These are phyloP conservation scores for Cladosporium sp. DNA, from an alignment of 2,329 filamentous ascomycete genomes.

Conservation along the genomic window DNA sequence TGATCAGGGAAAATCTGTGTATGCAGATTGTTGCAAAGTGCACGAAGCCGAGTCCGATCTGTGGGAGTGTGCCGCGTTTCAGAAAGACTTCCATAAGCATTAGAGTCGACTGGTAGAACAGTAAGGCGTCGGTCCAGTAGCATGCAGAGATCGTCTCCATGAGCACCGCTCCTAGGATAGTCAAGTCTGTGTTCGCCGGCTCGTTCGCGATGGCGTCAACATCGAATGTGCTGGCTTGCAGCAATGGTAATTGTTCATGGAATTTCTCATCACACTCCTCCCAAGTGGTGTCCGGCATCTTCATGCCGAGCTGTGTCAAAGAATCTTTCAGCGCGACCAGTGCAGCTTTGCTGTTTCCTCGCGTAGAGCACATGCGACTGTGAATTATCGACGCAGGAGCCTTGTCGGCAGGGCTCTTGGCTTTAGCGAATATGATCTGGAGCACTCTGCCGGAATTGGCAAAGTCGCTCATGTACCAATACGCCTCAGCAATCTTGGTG, in stretches of 20 bases:
- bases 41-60: constrained; percentile 68
- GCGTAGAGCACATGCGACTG: constrained; percentile 74
- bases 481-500: constrained; percentile 78
- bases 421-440: constrained; percentile 67
- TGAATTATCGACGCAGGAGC: constrained; percentile 81
- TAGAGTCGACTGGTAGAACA: constrained; percentile 71
- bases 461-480: constrained; percentile 74
- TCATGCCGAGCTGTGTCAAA: constrained; percentile 67
- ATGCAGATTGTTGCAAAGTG: constrained; percentile 68
- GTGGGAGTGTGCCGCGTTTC: constrained; percentile 63
- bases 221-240: constrained; percentile 25
- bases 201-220: constrained; percentile 35
- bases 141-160: constrained; percentile 69
- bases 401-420: constrained; percentile 73
- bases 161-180: constrained; percentile 68
- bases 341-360: constrained; percentile 69
- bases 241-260: constrained; percentile 42
- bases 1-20: constrained; percentile 68
- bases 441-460: constrained; percentile 69
- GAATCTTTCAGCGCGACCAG: constrained; percentile 71
- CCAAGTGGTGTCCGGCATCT: constrained; percentile 66
- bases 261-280: constrained; percentile 79
- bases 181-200: constrained; percentile 55
- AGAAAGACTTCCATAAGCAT: constrained; percentile 68
- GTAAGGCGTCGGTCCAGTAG: constrained; percentile 70